These are phyloP conservation scores for Tuber aestivum DNA, from an alignment of 495 filamentous ascomycete species.

Conservation along the genomic window DNA sequence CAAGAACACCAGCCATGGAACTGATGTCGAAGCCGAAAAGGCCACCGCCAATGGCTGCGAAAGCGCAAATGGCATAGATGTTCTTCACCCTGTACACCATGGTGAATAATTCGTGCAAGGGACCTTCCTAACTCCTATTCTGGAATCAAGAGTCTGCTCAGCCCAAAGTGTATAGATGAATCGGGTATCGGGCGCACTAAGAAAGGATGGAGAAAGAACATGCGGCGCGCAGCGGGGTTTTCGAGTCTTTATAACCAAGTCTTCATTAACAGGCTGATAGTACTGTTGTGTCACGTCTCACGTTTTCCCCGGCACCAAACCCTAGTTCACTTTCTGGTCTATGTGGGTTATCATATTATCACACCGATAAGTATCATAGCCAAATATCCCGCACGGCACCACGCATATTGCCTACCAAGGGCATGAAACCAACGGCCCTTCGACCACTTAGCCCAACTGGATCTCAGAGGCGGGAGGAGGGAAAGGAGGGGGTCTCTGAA, in stretches of 20 bases:
- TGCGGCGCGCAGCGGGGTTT: background rate
- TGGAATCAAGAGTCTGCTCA: background rate
- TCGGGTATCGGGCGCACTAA: background rate
- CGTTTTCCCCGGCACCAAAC: background rate
- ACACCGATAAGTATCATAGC: background rate
- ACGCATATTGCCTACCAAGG: background rate
- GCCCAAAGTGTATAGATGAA: background rate
- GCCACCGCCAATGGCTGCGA: constrained; percentile 58
- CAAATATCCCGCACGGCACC: background rate
- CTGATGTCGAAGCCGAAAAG: constrained; percentile 68
- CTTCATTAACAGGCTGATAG: background rate
- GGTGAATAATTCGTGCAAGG: constrained; percentile 5
- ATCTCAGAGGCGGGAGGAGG: constrained; percentile 11
- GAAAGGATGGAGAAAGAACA: background rate
- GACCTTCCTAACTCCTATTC: background rate
- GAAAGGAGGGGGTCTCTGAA: background rate
- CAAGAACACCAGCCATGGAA: constrained; percentile 63
- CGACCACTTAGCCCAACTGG: background rate
- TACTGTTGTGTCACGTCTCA: background rate
- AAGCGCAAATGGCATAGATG: constrained; percentile 58
- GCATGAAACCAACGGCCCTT: background rate
- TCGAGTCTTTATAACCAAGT: background rate
- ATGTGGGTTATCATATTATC: background rate
- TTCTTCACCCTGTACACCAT: constrained; percentile 47
- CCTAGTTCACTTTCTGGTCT: background rate